Evolutionary conservation across 305 asterid genomes (phyloP).

Genomic region (Fraxinus sp.): DNA sequence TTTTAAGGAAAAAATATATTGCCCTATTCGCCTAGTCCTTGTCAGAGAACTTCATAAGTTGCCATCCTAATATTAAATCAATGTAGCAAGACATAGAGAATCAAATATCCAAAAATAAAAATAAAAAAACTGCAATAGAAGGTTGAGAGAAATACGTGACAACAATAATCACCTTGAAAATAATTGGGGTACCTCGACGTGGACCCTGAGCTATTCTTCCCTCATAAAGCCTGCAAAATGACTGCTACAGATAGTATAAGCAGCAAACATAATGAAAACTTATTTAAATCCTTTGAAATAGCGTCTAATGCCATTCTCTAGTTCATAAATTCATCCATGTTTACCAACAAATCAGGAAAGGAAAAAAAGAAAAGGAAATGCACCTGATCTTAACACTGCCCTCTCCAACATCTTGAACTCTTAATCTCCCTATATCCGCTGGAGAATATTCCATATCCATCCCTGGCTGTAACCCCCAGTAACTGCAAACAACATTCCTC

Average conservation of each 20-base stretch:
- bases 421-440: slow-evolving; percentile 51
- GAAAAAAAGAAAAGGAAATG: slow-evolving; percentile 15
- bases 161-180: slow-evolving; percentile 66
- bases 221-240: slow-evolving; percentile 85
- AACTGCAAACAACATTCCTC: slow-evolving; percentile 38
- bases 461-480: slow-evolving; percentile 60
- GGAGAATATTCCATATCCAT: slow-evolving; percentile 42
- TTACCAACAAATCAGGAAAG: neutral
- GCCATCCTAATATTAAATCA: neutral
- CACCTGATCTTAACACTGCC: slow-evolving; percentile 83
- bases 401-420: slow-evolving; percentile 80
- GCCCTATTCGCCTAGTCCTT: neutral
- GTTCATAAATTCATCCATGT: neutral
- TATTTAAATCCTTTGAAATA: neutral
- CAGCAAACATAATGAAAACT: slow-evolving; percentile 29
- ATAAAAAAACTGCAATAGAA: neutral
- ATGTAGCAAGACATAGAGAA: neutral
- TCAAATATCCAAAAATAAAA: neutral
- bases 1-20: neutral
- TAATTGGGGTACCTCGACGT: slow-evolving; percentile 69
- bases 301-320: neutral
- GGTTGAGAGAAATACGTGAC: neutral
- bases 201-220: slow-evolving; percentile 89
- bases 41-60: neutral
- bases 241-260: slow-evolving; percentile 54